Base-by-base conservation (phyloP, 2,329 filamentous ascomycete genomes). In the Chaetomiaceae sp. region DNA sequence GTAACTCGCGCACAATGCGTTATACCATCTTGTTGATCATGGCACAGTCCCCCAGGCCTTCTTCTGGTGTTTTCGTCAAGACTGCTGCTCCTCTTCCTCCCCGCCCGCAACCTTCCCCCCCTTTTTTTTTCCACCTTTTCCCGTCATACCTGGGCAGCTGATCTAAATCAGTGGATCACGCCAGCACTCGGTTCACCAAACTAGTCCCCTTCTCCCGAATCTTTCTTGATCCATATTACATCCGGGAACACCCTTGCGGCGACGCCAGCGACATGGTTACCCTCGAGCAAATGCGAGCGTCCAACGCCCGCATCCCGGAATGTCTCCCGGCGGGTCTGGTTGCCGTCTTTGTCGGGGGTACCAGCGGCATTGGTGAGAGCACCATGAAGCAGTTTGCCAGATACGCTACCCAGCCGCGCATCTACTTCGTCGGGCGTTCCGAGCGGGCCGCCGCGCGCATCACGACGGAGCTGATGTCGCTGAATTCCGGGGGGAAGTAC, bases 291-390 rank as follows among this genome's bases (percentile, higher is more conserved):
- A 56, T 74, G 29, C 67, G 64, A n/a, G 58, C 62, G 10, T 74
- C 73, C 7, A 75, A 75, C 57, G 60, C 58, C 7, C 58, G 59
- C n/a, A 67, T 72, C 58, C 63, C 59, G 33, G 54, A 53, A 18
- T 41, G 56, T 48, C 49, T 66, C 33, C 57, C 61, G 21, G 14
- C 59, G 5, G 66, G 65, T 5, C 59, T 75, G 4, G 71, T 76
- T 3, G 75, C 72, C 40, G 71, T 79, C 23, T 80, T 81, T 51
- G 72, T 78, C 4, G 77, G 79, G 30, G 79, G 73, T 25, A 82
- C 78, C 13, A 49, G 53, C 38, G 55, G 55, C 18, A 57, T 57
- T 21, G 55, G 55, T 16, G 55, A 76, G 54, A 64, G 70, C 11
- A 72, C 76, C 0, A 64, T 80, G 14, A 75, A 73, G 47, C 64